phyloP scores from a whole-genome alignment of 2,329 filamentous ascomycete species.

The Pestalotiopsis sp. region DNA sequence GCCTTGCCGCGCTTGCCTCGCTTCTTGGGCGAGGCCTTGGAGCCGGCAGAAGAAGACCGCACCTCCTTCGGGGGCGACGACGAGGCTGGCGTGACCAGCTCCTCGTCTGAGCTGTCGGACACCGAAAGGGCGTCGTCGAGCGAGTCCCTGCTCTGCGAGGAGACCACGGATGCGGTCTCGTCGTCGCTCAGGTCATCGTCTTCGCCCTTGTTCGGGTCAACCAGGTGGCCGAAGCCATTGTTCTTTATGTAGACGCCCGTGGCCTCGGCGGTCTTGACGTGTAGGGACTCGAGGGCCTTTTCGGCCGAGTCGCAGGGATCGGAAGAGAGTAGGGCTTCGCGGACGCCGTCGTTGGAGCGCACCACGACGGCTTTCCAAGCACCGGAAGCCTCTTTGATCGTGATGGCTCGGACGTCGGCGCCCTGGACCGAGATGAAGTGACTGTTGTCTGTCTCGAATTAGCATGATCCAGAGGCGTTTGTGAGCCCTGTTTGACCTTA shows the following conservation, averaged over 20 bases:
- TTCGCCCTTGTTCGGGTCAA: constrained; percentile 20
- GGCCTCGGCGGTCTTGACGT: constrained; percentile 31
- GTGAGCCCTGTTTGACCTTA: constrained; percentile 13
- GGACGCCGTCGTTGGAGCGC: constrained; percentile 22
- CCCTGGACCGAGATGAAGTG: constrained; percentile 29
- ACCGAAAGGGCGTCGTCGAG: constrained; percentile 27
- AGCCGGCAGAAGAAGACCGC: background rate
- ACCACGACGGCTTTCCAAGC: constrained; percentile 28
- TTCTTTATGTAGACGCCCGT: constrained; percentile 26
- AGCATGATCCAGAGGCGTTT: background rate
- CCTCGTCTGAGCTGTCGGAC: constrained; percentile 29
- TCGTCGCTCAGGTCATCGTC: constrained; percentile 23
- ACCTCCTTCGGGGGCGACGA: background rate
- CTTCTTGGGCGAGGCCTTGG: constrained; percentile 2
- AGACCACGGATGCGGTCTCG: constrained; percentile 26
- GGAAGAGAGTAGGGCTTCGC: constrained; percentile 27
- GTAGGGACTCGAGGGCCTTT: constrained; percentile 28
- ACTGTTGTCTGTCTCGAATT: constrained; percentile 26
- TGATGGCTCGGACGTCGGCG: constrained; percentile 29
- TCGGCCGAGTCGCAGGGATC: constrained; percentile 20
- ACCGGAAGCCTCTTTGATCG: constrained; percentile 21
- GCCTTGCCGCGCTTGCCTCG: constrained; percentile 6
- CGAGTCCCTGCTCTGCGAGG: constrained; percentile 22
- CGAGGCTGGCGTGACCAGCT: constrained; percentile 21
- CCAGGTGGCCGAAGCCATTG: constrained; percentile 28